Evolutionary conservation across 257 asterid species (phyloP).

Genomic region (Lycium ferocissimum): DNA sequence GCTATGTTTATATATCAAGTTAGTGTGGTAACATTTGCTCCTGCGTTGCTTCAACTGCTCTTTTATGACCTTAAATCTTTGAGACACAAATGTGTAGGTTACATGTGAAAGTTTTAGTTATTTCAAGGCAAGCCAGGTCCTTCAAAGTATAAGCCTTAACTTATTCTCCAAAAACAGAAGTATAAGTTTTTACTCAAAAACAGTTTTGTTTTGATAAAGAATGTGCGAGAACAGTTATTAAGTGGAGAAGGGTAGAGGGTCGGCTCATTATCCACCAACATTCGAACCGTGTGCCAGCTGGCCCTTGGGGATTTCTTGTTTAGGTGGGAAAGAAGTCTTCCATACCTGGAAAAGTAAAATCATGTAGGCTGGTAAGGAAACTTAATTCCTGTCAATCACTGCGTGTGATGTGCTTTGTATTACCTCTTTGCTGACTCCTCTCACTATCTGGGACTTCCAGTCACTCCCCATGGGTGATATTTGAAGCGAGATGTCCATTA

Average conservation of each 20-base stretch:
- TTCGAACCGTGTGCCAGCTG: neutral
- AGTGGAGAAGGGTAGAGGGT: neutral
- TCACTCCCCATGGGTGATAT: neutral
- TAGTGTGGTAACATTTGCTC: neutral
- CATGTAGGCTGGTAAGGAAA: neutral
- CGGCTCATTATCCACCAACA: neutral
- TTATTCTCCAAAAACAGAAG: conserved; percentile 11
- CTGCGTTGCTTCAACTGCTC: neutral
- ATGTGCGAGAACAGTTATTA: neutral
- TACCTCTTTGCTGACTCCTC: neutral
- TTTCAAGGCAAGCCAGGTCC: neutral
- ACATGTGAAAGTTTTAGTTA: conserved; percentile 2
- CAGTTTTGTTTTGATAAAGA: neutral
- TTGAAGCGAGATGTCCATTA: neutral
- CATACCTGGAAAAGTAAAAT: neutral
- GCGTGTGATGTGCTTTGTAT: neutral
- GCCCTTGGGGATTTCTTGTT: neutral
- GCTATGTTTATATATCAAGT: neutral
- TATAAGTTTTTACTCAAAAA: conserved; percentile 6
- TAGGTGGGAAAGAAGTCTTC: neutral
- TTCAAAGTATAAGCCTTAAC: neutral
- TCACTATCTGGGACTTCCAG: neutral
- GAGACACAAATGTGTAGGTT: conserved; percentile 19
- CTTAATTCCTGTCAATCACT: neutral
- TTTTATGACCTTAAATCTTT: neutral